Evolutionary conservation across 106 monocot species (phyloP).

Genomic region (Dioscorea dumetorum): DNA sequence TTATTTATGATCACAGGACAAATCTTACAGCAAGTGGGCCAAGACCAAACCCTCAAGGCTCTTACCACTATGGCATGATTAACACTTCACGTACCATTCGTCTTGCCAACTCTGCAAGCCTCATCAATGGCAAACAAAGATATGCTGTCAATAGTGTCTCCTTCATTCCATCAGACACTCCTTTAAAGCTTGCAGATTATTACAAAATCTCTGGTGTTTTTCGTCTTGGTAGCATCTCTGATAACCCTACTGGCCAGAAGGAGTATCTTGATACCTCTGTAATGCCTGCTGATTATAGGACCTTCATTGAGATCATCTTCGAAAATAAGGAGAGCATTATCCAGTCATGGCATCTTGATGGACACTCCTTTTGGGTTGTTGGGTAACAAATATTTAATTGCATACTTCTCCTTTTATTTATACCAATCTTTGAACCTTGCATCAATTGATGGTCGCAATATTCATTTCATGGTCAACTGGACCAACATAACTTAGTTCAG

Average conservation of each 20-base stretch:
- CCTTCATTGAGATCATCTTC: constrained; percentile 62
- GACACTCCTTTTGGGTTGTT: constrained; percentile 59
- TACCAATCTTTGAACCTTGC: no score
- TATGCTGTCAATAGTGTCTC: constrained; percentile 70
- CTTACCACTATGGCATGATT: constrained; percentile 79
- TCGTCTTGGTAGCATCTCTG: constrained; percentile 61
- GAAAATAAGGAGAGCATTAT: constrained; percentile 55
- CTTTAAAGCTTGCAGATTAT: constrained; percentile 66
- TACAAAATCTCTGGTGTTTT: constrained; percentile 69
- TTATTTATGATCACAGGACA: constrained; percentile 19
- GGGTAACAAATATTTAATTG: constrained; percentile 18
- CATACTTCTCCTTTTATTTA: no score
- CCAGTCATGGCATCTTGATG: constrained; percentile 66
- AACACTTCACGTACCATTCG: constrained; percentile 53
- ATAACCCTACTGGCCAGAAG: constrained; percentile 13
- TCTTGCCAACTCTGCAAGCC: constrained; percentile 43
- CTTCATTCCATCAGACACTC: constrained; percentile 46
- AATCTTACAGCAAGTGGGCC: constrained; percentile 80
- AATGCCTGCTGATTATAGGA: constrained; percentile 35
- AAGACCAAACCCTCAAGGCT: constrained; percentile 84
- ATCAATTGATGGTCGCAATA: no score
- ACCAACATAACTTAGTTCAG: no score
- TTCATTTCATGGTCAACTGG: no score
- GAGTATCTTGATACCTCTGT: constrained; percentile 48
- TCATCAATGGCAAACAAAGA: constrained; percentile 43